Conservation (phyloP, 2,329 filamentous ascomycete genomes). For the Hypoxylon sp. region DNA sequence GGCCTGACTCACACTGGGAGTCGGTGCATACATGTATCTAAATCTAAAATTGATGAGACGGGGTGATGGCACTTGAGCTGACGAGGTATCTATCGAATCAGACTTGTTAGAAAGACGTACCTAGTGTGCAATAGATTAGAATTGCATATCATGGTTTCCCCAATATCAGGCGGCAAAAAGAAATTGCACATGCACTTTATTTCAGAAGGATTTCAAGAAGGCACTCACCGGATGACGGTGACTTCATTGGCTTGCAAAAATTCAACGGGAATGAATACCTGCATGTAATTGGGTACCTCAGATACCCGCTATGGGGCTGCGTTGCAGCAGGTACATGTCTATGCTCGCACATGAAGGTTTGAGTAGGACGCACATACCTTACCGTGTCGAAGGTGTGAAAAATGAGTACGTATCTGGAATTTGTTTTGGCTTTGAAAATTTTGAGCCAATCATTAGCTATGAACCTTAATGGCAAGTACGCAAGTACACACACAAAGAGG, state of each 20-base stretch:
- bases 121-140: too few relatives aligned
- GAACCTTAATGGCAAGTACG: slow-evolving; percentile 16
- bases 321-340: not conserved
- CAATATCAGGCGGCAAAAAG: not conserved
- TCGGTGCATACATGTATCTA: not conserved
- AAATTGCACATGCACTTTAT: not conserved
- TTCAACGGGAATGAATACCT: not conserved
- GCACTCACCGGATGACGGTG: not conserved
- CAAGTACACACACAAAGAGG: slow-evolving; percentile 26
- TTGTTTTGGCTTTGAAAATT: slow-evolving; percentile 36
- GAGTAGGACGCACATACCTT: not conserved
- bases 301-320: not conserved
- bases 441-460: slow-evolving; percentile 30
- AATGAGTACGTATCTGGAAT: not conserved
- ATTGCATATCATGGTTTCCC: not conserved
- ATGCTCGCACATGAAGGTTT: not conserved
- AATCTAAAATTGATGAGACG: not conserved
- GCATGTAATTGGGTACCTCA: slow-evolving; percentile 5
- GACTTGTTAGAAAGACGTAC: too few relatives aligned
- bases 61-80: not conserved
- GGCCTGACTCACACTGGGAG: slow-evolving; percentile 34
- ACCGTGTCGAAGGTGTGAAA: not conserved
- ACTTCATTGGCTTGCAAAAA: slow-evolving; percentile 3
- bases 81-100: not conserved
- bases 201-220: not conserved